phyloP scores from a whole-genome alignment of 73 alveolate genomes.

The Blepharisma japonicum region DNA sequence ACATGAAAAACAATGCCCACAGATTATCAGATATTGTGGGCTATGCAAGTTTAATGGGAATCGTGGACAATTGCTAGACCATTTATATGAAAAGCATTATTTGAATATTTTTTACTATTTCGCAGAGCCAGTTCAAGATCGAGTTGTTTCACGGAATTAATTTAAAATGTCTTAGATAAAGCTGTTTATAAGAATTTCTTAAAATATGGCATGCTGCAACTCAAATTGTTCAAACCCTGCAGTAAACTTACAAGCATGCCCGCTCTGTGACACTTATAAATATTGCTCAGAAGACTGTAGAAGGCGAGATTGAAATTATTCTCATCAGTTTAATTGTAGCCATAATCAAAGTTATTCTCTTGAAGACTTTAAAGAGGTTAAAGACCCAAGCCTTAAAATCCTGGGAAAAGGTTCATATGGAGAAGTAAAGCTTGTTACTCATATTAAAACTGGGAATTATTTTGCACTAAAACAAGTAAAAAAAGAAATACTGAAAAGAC shows the following conservation, averaged over 20 bases:
- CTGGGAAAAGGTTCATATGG: constrained; percentile 89
- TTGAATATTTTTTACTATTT: too few species aligned
- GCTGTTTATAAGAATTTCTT: too few species aligned
- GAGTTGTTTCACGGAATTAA: too few species aligned
- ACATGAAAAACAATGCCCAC: too few species aligned
- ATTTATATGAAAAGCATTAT: too few species aligned
- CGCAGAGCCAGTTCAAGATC: too few species aligned
- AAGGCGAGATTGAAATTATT: not conserved
- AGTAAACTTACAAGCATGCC: not conserved
- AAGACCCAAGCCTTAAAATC: constrained; percentile 6
- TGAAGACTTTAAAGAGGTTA: not conserved
- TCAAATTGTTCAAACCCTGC: constrained; percentile 9
- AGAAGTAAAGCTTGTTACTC: constrained; percentile 66
- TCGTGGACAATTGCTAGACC: too few species aligned
- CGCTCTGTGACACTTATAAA: not conserved
- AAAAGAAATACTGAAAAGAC: constrained; percentile 42
- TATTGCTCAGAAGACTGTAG: constrained; percentile 16
- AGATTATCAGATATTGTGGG: too few species aligned
- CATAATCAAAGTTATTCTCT: not conserved
- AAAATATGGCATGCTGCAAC: constrained; percentile 2
- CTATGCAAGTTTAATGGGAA: too few species aligned
- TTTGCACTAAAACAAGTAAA: constrained; percentile 73
- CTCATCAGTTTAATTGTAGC: not conserved
- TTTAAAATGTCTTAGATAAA: too few species aligned
- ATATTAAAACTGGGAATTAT: constrained; percentile 51